Conservation (phyloP, 78 protist species). For the slime mould (Dictyostelium discoideum) region DNA sequence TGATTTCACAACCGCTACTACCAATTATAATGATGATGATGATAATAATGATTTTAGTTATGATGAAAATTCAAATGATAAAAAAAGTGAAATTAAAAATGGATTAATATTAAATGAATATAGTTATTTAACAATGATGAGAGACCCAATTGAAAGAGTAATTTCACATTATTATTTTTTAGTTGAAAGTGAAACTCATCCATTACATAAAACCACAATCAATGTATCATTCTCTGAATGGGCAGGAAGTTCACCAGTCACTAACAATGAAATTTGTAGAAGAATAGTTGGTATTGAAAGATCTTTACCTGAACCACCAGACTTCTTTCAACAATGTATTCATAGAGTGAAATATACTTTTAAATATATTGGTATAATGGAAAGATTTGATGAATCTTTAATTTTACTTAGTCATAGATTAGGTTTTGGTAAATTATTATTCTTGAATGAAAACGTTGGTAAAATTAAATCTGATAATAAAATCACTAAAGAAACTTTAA, state of each 20-base stretch:
- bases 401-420: constrained; percentile 25
- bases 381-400: constrained; percentile 50
- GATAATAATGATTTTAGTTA: background rate
- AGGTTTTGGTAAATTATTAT: background rate
- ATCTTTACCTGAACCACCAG: background rate
- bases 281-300: constrained; percentile 24
- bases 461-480: background rate
- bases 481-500: background rate
- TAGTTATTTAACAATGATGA: constrained; percentile 39
- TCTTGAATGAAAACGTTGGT: background rate
- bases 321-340: background rate
- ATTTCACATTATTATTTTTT: constrained; percentile 43
- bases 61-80: background rate
- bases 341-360: constrained; percentile 16
- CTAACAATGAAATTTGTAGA: constrained; percentile 33
- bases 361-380: constrained; percentile 61
- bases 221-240: constrained; percentile 8
- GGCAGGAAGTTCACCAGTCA: constrained; percentile 10
- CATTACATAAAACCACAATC: constrained; percentile 2
- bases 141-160: constrained; percentile 66
- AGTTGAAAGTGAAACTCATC: background rate
- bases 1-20: background rate
- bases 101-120: background rate
- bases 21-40: background rate
- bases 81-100: background rate